phyloP scores from a whole-genome alignment of 2,329 filamentous ascomycete species.

The Pseudogymnoascus verrucosus region DNA sequence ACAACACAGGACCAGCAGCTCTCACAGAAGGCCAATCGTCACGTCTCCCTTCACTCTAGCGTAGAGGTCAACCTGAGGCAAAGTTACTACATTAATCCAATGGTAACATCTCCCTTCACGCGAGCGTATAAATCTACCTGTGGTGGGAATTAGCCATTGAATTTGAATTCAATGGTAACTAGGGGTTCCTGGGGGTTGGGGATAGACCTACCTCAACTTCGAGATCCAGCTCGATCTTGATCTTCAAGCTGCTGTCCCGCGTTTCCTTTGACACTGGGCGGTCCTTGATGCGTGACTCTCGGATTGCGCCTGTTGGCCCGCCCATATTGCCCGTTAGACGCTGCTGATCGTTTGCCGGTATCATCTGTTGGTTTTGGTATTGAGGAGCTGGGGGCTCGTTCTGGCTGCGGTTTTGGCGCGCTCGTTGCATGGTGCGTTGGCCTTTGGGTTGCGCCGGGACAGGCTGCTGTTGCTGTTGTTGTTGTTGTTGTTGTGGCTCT shows the following conservation, averaged over 20 bases:
- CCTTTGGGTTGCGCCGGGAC: slow-evolving; percentile 25
- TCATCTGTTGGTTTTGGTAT: slow-evolving; percentile 13
- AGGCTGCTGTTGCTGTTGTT: slow-evolving; percentile 25
- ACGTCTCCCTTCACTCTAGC: slow-evolving; percentile 18
- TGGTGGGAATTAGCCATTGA: too few species aligned
- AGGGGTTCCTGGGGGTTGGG: too few species aligned
- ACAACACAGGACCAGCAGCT: background rate
- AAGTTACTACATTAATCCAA: slow-evolving; percentile 22
- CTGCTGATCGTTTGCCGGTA: slow-evolving; percentile 15
- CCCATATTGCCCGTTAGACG: slow-evolving; percentile 24
- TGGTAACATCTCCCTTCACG: slow-evolving; percentile 24
- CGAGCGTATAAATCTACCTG: slow-evolving; percentile 20
- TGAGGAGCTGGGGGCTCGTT: slow-evolving; percentile 7
- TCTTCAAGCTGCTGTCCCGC: slow-evolving; percentile 33
- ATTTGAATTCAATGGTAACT: too few species aligned
- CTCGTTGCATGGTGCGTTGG: slow-evolving; percentile 13
- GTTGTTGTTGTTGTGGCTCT: slow-evolving; percentile 27
- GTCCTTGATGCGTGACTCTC: slow-evolving; percentile 33
- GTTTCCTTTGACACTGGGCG: slow-evolving; percentile 29
- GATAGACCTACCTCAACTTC: slow-evolving; percentile 19
- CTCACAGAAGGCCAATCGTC: slow-evolving; percentile 15
- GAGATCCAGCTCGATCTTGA: slow-evolving; percentile 35
- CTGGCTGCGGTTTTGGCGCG: background rate
- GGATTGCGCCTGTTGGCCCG: slow-evolving; percentile 24
- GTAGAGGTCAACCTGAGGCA: slow-evolving; percentile 15